A percentile compares a stretch with the other conserved stretches of the same genome.
Evolutionary conservation across 345 rosid genomes (phyloP).

Genomic region (Pugionium dolabratum): DNA sequence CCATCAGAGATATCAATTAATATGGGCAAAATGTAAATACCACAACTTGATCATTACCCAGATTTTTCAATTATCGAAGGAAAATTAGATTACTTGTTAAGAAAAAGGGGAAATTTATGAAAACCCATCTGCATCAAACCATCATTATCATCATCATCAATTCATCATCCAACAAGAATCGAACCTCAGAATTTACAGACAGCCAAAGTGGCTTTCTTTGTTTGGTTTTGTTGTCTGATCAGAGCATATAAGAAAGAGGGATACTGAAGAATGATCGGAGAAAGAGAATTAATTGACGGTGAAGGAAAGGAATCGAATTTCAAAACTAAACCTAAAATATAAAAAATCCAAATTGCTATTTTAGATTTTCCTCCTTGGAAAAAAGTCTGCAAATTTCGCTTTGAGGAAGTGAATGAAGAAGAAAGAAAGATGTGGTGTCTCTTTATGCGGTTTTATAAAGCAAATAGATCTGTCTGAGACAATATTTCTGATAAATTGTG

Average conservation of each 20-base stretch:
- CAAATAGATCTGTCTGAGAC: conserved; percentile 44
- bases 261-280: conserved; percentile 25
- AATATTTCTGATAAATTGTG: conserved; percentile 10
- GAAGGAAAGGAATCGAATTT: conserved; percentile 26
- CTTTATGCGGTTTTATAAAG: conserved; percentile 46
- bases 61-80: conserved; percentile 11
- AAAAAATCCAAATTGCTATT: neutral
- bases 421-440: conserved; percentile 43
- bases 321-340: conserved; percentile 5
- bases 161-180: conserved; percentile 32
- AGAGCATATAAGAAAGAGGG: conserved; percentile 32
- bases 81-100: conserved; percentile 43
- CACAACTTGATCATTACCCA: conserved; percentile 43
- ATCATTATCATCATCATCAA: conserved; percentile 38
- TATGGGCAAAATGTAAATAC: neutral
- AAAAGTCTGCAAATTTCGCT: conserved; percentile 28
- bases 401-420: conserved; percentile 36
- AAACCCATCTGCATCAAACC: conserved; percentile 55
- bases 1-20: conserved; percentile 16
- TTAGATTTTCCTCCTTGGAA: conserved; percentile 3
- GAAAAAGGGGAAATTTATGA: conserved; percentile 41
- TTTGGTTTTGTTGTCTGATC: conserved; percentile 36
- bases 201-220: conserved; percentile 34
- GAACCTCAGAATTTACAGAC: conserved; percentile 40
- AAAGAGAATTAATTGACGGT: conserved; percentile 30